Conservation (phyloP, 129 eudicot species). For the Artemisia tridentata region DNA sequence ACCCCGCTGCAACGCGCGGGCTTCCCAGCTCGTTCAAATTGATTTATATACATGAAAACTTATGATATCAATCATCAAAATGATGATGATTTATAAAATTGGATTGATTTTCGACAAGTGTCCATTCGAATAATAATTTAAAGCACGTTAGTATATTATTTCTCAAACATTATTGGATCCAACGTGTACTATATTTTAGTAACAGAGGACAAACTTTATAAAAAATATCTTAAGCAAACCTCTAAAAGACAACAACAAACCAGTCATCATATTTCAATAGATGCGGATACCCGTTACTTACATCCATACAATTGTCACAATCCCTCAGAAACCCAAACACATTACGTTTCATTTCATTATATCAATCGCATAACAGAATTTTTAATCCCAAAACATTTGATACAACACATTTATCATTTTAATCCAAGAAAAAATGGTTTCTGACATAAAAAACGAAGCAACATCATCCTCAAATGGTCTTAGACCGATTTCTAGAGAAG, state of each 20-base stretch:
- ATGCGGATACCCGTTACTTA: constrained; percentile 24
- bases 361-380: background rate
- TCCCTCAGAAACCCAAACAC: constrained; percentile 3
- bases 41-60: too few relatives aligned
- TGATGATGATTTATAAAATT: too few relatives aligned
- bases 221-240: background rate
- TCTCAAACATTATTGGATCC: too few relatives aligned
- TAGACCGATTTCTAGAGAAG: constrained; percentile 34
- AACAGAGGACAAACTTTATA: too few relatives aligned
- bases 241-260: background rate
- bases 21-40: too few relatives aligned
- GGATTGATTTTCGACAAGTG: too few relatives aligned
- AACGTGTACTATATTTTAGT: too few relatives aligned
- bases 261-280: constrained; percentile 18
- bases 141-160: too few relatives aligned
- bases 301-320: constrained; percentile 32
- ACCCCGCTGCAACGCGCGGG: too few relatives aligned
- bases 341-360: background rate
- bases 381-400: background rate
- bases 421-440: constrained; percentile 12
- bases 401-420: background rate
- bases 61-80: too few relatives aligned
- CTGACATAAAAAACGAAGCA: constrained; percentile 16
- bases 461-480: constrained; percentile 21
- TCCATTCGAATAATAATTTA: too few relatives aligned